These are phyloP conservation scores for Echium plantagineum DNA, from an alignment of 257 asterid genomes.

Conservation along the genomic window DNA sequence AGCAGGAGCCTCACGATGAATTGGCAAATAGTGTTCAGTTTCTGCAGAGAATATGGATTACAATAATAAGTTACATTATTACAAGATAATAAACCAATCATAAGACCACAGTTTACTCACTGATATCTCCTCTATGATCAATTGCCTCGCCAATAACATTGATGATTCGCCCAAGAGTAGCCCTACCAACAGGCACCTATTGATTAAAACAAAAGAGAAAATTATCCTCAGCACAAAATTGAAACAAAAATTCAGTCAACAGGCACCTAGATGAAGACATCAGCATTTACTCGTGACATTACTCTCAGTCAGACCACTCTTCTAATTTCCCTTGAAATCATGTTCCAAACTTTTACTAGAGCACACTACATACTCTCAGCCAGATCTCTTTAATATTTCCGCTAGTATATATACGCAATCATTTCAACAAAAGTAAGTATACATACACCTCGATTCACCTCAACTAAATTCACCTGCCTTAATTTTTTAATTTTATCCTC, in stretches of 20 bases:
- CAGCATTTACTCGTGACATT: neutral
- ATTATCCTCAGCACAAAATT: neutral
- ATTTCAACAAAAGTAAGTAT: too few species aligned
- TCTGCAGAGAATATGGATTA: conserved; percentile 29
- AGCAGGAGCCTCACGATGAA: conserved; percentile 93
- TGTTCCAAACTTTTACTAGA: too few species aligned
- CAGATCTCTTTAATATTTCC: too few species aligned
- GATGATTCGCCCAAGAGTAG: conserved; percentile 93
- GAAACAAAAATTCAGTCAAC: too few species aligned
- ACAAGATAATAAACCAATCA: conserved; percentile 2
- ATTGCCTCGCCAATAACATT: conserved; percentile 95
- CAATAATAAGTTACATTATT: conserved; percentile 4
- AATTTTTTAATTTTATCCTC: too few species aligned
- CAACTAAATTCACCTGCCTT: too few species aligned
- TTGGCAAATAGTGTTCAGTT: conserved; percentile 79
- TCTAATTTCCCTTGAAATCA: too few species aligned
- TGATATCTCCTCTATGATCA: conserved; percentile 68
- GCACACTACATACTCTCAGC: too few species aligned
- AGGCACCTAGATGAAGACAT: too few species aligned
- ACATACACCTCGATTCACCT: too few species aligned
- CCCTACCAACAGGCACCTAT: conserved; percentile 95
- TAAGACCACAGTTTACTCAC: conserved; percentile 26
- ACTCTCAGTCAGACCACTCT: neutral
- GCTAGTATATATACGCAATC: too few species aligned
- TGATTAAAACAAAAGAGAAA: neutral